Conservation (phyloP, 164 flowering plant species). For the Kalanchoe fedtschenkoi region DNA sequence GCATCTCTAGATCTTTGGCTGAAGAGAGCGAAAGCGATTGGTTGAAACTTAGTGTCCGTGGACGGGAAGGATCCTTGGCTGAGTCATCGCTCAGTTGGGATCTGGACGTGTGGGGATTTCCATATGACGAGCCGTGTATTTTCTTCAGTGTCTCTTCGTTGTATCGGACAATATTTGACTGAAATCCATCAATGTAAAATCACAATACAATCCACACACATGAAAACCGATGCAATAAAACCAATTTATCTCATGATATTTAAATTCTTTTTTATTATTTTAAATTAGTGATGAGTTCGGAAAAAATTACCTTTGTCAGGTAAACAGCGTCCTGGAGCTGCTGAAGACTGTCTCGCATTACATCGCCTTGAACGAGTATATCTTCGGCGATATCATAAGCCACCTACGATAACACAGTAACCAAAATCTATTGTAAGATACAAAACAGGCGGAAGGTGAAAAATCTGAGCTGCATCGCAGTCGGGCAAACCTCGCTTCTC, state of each 20-base stretch:
- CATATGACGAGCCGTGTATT: conserved; percentile 29
- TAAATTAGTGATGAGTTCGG: neutral
- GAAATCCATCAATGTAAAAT: conserved; percentile 14
- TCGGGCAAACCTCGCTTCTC: conserved; percentile 57
- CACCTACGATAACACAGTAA: conserved; percentile 32
- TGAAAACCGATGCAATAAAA: neutral
- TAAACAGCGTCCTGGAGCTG: conserved; percentile 89
- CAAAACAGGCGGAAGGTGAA: neutral
- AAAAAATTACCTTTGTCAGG: conserved; percentile 56
- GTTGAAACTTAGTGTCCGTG: conserved; percentile 15
- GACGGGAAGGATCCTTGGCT: conserved; percentile 16
- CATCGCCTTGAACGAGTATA: conserved; percentile 75
- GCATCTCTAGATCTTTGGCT: conserved; percentile 63
- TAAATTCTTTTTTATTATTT: neutral
- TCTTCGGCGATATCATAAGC: conserved; percentile 77
- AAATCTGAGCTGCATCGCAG: neutral
- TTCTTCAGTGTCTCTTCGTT: conserved; percentile 66
- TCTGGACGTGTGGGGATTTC: conserved; percentile 22
- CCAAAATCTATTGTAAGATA: neutral
- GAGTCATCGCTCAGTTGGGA: conserved; percentile 25
- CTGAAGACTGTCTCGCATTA: conserved; percentile 59
- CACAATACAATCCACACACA: neutral
- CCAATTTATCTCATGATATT: neutral
- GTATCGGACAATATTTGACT: conserved; percentile 75
- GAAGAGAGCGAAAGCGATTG: conserved; percentile 25